Conservation (phyloP, 2,329 filamentous ascomycete species). For the Cryphonectria parasitica region DNA sequence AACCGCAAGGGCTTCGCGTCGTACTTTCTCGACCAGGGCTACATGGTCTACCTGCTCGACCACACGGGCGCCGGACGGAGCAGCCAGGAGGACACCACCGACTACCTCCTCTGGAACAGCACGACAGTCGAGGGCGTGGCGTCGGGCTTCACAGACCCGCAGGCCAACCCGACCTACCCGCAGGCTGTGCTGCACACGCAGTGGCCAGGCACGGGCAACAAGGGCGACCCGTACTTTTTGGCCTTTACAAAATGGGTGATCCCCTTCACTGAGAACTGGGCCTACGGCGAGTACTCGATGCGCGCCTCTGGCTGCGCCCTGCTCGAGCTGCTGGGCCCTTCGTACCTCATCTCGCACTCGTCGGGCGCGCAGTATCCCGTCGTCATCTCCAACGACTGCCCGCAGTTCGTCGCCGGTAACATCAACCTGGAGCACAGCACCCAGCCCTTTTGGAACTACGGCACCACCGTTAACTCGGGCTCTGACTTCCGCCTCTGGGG, state of each 20-base stretch:
- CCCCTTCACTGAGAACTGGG: conserved; percentile 37
- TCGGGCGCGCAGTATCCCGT: conserved; percentile 34
- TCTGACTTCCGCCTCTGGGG: conserved; percentile 32
- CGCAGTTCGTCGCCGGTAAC: conserved; percentile 36
- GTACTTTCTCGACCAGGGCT: conserved; percentile 45
- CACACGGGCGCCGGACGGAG: conserved; percentile 42
- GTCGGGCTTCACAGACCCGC: conserved; percentile 35
- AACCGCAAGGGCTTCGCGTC: conserved; percentile 46
- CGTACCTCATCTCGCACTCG: conserved; percentile 39
- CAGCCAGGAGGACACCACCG: conserved; percentile 36
- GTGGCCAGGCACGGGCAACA: conserved; percentile 39
- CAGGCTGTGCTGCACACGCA: conserved; percentile 40
- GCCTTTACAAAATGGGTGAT: conserved; percentile 50
- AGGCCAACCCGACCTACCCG: conserved; percentile 37
- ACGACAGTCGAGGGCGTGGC: conserved; percentile 35
- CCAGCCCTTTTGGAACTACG: conserved; percentile 36
- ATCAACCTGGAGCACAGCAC: conserved; percentile 40
- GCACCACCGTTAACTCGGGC: conserved; percentile 22
- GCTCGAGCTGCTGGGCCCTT: conserved; percentile 34
- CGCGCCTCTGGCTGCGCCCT: conserved; percentile 34
- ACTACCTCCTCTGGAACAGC: conserved; percentile 34
- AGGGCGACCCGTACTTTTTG: conserved; percentile 52
- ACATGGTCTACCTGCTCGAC: conserved; percentile 46
- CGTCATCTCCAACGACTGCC: conserved; percentile 35
- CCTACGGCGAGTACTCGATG: conserved; percentile 32